A percentile compares a stretch with the other conserved stretches of the same genome.
Conservation (phyloP, 805 yeast genomes). For the Pichia occidentalis region DNA sequence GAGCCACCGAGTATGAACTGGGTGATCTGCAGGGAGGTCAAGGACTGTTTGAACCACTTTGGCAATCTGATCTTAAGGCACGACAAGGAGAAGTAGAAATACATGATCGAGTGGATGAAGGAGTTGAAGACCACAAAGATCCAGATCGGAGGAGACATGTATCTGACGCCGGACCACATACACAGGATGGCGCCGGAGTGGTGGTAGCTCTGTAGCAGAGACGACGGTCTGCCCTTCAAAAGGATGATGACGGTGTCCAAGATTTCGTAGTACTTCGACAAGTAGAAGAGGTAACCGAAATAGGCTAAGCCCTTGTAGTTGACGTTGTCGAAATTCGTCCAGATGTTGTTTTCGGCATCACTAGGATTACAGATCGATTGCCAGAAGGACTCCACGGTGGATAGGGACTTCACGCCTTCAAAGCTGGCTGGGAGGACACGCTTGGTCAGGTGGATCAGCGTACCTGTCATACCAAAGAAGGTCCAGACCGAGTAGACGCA, state of each 20-base stretch:
- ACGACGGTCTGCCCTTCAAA: conserved; percentile 60
- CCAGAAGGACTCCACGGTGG: conserved; percentile 43
- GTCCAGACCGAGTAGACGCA: conserved; percentile 70
- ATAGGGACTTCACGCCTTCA: conserved; percentile 10
- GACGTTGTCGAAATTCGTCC: conserved; percentile 30
- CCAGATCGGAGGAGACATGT: conserved; percentile 71
- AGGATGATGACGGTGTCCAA: conserved; percentile 62
- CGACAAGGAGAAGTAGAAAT: conserved; percentile 57
- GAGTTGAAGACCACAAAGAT: conserved; percentile 74
- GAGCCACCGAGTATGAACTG: conserved; percentile 68
- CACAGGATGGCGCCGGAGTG: conserved; percentile 77
- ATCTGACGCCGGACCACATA: conserved; percentile 75
- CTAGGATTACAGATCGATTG: conserved; percentile 43
- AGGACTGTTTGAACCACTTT: conserved; percentile 44
- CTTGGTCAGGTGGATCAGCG: conserved; percentile 33
- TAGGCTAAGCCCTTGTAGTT: conserved; percentile 39
- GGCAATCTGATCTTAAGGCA: conserved; percentile 57
- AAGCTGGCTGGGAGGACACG: conserved; percentile 27
- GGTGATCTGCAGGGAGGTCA: conserved; percentile 61
- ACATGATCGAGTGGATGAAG: conserved; percentile 72
- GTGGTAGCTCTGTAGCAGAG: conserved; percentile 65
- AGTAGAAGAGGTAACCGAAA: conserved; percentile 61
- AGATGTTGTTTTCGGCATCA: conserved; percentile 52
- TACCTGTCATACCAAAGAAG: conserved; percentile 53
- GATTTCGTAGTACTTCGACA: conserved; percentile 67